phyloP scores from a whole-genome alignment of 2,329 filamentous ascomycete species.

The Ceratocystis huliohia region DNA sequence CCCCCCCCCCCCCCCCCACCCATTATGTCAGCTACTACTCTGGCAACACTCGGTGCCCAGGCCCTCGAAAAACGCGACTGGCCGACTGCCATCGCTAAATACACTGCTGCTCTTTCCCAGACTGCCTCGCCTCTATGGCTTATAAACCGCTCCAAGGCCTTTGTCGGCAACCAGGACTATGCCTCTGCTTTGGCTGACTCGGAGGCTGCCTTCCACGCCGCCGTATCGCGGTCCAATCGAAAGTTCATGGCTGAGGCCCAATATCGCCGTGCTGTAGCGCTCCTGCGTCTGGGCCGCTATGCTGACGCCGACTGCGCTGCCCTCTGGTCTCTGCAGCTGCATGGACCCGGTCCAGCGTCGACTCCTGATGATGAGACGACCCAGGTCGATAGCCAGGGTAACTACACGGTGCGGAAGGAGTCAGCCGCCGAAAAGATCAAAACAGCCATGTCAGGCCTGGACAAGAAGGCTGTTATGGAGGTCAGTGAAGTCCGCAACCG shows the following conservation, averaged over 20 bases:
- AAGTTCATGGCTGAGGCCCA: conserved; percentile 71
- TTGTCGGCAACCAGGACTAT: conserved; percentile 50
- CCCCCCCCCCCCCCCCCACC: too few relatives aligned
- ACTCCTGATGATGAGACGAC: conserved; percentile 15
- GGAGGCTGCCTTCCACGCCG: conserved; percentile 50
- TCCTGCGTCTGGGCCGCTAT: conserved; percentile 56
- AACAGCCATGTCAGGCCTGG: conserved; percentile 26
- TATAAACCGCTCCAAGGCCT: conserved; percentile 67
- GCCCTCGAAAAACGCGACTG: conserved; percentile 53
- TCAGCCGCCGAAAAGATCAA: conserved; percentile 26
- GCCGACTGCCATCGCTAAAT: conserved; percentile 52
- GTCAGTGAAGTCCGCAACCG: conserved; percentile 24
- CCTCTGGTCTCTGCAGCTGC: conserved; percentile 39
- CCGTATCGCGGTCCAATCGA: conserved; percentile 55
- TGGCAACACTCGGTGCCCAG: conserved; percentile 50
- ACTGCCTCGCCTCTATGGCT: conserved; percentile 65
- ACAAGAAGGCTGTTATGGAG: conserved; percentile 20
- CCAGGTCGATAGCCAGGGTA: conserved; percentile 34
- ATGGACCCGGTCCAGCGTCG: conserved; percentile 26
- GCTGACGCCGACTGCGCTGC: conserved; percentile 66
- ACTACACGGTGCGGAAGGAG: conserved; percentile 33
- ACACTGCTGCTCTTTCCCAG: conserved; percentile 52
- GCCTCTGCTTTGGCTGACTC: conserved; percentile 57
- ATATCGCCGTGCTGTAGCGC: conserved; percentile 61
- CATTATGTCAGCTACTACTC: conserved; percentile 39